phyloP scores from a whole-genome alignment of 1,139 yeast genomes.

The Scheffersomyces cryptocercus region DNA sequence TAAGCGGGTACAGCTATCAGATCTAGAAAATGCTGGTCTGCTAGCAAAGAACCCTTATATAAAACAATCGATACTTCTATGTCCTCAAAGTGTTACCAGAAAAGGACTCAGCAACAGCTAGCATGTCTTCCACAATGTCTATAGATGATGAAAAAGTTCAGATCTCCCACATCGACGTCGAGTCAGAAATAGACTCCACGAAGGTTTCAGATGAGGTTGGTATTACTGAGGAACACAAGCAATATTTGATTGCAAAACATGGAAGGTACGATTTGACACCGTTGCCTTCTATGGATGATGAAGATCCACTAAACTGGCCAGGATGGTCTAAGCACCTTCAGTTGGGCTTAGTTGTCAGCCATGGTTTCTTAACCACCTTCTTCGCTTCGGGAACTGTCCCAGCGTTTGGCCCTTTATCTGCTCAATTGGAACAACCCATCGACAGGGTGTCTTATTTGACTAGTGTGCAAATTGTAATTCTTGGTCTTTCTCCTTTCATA shows the following conservation, averaged over 20 bases:
- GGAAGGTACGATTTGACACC: conserved; percentile 18
- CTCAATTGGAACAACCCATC: conserved; percentile 12
- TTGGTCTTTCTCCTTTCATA: conserved; percentile 19
- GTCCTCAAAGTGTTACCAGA: no score
- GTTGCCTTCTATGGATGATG: conserved; percentile 16
- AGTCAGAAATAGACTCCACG: neutral
- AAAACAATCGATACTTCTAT: no score
- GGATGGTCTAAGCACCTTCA: conserved; percentile 11
- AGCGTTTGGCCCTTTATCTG: conserved; percentile 14
- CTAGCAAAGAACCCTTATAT: no score
- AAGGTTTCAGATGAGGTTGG: neutral
- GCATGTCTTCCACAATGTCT: neutral
- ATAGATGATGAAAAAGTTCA: neutral
- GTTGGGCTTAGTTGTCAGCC: conserved; percentile 18
- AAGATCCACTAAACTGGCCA: conserved; percentile 22
- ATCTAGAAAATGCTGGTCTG: no score
- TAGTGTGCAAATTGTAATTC: conserved; percentile 16
- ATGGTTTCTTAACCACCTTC: conserved; percentile 20
- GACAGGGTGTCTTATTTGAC: conserved; percentile 16
- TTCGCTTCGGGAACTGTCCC: conserved; percentile 25
- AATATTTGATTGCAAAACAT: conserved; percentile 17
- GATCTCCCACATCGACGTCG: neutral
- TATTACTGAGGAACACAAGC: conserved; percentile 4
- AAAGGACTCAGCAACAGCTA: neutral
- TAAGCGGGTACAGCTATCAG: no score